These are phyloP conservation scores for Suillus sp. DNA, from an alignment of 768 basidiomycete genomes.

Conservation along the genomic window DNA sequence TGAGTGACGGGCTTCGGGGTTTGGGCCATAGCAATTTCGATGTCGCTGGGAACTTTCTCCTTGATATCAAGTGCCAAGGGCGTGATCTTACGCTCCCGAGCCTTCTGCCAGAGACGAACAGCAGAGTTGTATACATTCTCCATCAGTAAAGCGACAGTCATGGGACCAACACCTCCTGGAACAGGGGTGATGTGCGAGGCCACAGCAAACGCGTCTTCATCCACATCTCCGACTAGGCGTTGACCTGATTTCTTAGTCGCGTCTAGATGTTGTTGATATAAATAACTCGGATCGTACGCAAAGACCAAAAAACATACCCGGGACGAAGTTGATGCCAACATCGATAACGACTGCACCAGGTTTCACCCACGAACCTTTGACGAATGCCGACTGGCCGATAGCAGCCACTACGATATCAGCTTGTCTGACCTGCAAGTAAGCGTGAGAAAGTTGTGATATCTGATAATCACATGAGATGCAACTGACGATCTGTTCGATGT, in stretches of 20 bases:
- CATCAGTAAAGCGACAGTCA: constrained; percentile 99
- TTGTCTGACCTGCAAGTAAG: constrained; percentile 60
- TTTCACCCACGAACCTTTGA: constrained; percentile 95
- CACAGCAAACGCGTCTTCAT: constrained; percentile 69
- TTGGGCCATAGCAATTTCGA: constrained; percentile 95
- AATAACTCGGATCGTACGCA: background rate
- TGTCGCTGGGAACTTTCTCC: constrained; percentile 92
- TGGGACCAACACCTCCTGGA: constrained; percentile 98
- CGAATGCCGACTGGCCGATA: constrained; percentile 89
- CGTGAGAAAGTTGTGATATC: constrained; percentile 12
- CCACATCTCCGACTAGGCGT: constrained; percentile 94
- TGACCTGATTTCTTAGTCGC: constrained; percentile 91
- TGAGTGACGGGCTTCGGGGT: constrained; percentile 86
- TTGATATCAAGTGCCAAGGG: constrained; percentile 80
- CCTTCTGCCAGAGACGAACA: constrained; percentile 73
- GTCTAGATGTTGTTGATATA: constrained; percentile 47
- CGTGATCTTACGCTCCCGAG: constrained; percentile 65
- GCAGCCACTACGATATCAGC: constrained; percentile 96
- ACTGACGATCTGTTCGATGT: constrained; percentile 77
- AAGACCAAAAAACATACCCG: constrained; percentile 52
- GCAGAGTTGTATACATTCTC: constrained; percentile 88
- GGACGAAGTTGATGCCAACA: constrained; percentile 96
- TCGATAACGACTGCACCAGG: constrained; percentile 95
- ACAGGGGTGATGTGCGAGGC: constrained; percentile 96
- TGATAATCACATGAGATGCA: constrained; percentile 15